Evolutionary conservation across 148 eudicot species (phyloP).

Genomic region (Chenopodium berlandieri): DNA sequence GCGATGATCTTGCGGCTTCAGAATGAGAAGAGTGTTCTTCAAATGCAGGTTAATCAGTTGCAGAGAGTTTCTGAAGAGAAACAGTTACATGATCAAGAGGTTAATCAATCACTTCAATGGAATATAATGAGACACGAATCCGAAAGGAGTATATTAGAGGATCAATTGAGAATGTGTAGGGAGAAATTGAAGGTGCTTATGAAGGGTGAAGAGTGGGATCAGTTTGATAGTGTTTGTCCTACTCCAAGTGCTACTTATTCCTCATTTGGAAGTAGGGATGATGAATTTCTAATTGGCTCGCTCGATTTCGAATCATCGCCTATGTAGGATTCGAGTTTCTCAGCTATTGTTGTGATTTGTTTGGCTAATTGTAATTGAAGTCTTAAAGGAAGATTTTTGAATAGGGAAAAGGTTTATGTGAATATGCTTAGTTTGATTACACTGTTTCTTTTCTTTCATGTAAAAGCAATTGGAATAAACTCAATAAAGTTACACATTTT

Average conservation of each 20-base stretch:
- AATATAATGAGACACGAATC: constrained; percentile 55
- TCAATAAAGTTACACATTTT: constrained; percentile 16
- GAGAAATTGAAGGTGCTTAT: constrained; percentile 32
- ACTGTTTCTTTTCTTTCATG: constrained; percentile 2
- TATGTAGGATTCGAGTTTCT: constrained; percentile 25
- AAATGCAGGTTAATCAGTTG: constrained; percentile 56
- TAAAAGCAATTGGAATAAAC: constrained; percentile 6
- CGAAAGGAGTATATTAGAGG: constrained; percentile 53
- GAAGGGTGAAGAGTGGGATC: constrained; percentile 45
- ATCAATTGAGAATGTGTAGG: constrained; percentile 48
- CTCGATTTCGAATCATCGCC: constrained; percentile 44
- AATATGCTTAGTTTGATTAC: constrained; percentile 24
- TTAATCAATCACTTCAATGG: constrained; percentile 73
- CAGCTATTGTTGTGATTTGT: constrained; percentile 12
- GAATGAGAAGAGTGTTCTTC: constrained; percentile 64
- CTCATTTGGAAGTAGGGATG: constrained; percentile 27
- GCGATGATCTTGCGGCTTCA: constrained; percentile 84
- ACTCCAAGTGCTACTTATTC: constrained; percentile 33
- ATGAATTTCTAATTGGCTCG: constrained; percentile 46
- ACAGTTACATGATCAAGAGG: constrained; percentile 73
- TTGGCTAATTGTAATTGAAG: constrained; percentile 26
- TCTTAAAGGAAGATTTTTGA: constrained; percentile 15
- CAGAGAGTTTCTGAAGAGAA: constrained; percentile 65
- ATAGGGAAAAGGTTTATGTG: constrained; percentile 21
- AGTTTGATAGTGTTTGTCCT: constrained; percentile 32